phyloP scores from a whole-genome alignment of 495 filamentous ascomycete genomes.

The Thermochaetoides thermophila region DNA sequence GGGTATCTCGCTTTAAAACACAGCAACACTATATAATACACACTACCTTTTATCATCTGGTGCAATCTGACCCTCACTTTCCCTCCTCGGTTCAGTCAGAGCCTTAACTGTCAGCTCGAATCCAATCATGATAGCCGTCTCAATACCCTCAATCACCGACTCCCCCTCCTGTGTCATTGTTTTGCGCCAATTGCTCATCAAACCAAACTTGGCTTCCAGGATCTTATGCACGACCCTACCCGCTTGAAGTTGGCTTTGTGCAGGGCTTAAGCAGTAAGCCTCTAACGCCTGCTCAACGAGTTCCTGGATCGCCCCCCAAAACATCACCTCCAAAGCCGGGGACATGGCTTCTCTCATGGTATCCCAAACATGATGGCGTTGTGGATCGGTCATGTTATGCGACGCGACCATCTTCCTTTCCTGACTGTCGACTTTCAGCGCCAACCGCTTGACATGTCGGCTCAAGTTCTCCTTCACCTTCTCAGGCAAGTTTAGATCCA shows the following conservation, averaged over 20 bases:
- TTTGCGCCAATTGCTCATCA: slow-evolving; percentile 4
- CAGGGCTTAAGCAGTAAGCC: slow-evolving; percentile 2
- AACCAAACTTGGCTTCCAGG: slow-evolving; percentile 7
- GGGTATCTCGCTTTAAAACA: too few species aligned
- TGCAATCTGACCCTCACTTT: too few species aligned
- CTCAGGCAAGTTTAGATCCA: slow-evolving; percentile 6
- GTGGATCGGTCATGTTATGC: slow-evolving; percentile 3
- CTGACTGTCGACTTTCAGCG: slow-evolving; percentile 2
- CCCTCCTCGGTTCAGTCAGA: slow-evolving; percentile 1
- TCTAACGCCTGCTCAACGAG: slow-evolving; percentile 5
- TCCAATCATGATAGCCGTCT: slow-evolving; percentile 4
- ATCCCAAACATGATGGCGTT: slow-evolving; percentile 2
- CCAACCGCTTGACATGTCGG: slow-evolving; percentile 4
- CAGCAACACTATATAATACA: too few species aligned
- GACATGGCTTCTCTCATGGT: slow-evolving; percentile 5
- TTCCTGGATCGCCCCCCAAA: slow-evolving; percentile 4
- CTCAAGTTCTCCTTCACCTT: background rate
- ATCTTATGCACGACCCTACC: slow-evolving; percentile 1
- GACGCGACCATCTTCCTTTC: background rate
- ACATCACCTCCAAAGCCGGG: slow-evolving; percentile 5
- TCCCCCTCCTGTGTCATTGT: slow-evolving; percentile 4
- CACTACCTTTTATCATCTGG: too few species aligned
- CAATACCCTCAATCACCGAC: slow-evolving; percentile 6
- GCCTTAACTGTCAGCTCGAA: slow-evolving; percentile 5
- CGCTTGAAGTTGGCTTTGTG: slow-evolving; percentile 2